Conservation (phyloP, 2,329 filamentous ascomycete genomes). For the Metarhizium album region DNA sequence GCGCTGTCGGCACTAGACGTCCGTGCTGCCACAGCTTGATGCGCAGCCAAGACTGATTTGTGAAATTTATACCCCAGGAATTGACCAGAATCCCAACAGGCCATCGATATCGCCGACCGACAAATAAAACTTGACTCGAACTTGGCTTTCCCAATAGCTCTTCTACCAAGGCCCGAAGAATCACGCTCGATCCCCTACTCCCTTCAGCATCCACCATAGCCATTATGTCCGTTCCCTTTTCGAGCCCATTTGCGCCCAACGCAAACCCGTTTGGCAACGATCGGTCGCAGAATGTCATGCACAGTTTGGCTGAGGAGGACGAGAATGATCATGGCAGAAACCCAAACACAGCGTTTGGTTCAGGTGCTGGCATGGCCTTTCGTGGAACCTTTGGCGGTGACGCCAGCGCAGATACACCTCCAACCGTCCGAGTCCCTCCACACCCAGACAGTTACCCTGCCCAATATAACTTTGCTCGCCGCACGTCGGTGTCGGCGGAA, state of each 20-base stretch:
- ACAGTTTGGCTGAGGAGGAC: slow-evolving; percentile 67
- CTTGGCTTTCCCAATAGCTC: background rate
- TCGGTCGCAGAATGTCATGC: slow-evolving; percentile 30
- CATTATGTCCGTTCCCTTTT: slow-evolving; percentile 67
- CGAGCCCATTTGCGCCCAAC: slow-evolving; percentile 56
- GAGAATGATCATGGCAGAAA: slow-evolving; percentile 66
- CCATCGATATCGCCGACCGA: background rate
- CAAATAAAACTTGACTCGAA: background rate
- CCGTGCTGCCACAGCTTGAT: background rate
- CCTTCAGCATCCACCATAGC: slow-evolving; percentile 9
- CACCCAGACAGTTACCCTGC: slow-evolving; percentile 66
- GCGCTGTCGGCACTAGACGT: too few species aligned
- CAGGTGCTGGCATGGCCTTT: slow-evolving; percentile 37
- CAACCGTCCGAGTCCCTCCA: slow-evolving; percentile 36
- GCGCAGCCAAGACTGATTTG: background rate
- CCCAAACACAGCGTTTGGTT: slow-evolving; percentile 27
- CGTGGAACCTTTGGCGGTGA: slow-evolving; percentile 44
- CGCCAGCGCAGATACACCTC: slow-evolving; percentile 33
- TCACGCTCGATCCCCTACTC: background rate
- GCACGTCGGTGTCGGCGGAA: slow-evolving; percentile 94
- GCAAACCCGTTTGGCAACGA: slow-evolving; percentile 61
- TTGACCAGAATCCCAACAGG: background rate
- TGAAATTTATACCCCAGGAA: background rate
- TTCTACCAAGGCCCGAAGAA: background rate
- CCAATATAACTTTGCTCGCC: slow-evolving; percentile 87